Percentiles rank a stretch among this genome's conserved stretches.
phyloP scores from a whole-genome alignment of 495 filamentous ascomycete species.

The Hypoxylon trugodes region DNA sequence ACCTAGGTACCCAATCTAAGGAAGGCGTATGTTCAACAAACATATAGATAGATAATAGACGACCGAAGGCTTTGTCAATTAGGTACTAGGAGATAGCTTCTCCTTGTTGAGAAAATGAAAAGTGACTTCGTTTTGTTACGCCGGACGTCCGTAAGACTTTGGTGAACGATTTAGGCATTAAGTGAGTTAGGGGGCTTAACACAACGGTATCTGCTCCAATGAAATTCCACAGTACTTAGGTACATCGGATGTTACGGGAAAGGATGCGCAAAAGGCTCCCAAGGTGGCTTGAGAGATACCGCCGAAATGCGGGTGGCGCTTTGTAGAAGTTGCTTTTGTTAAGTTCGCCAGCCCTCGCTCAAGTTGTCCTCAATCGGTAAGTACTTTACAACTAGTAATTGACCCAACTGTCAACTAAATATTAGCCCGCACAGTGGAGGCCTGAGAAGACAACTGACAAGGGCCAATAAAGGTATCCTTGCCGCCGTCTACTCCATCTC shows the following conservation, averaged over 20 bases:
- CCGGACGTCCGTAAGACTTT: constrained; percentile 5
- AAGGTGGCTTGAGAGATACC: no score
- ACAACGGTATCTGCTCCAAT: background rate
- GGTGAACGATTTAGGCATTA: constrained; percentile 5
- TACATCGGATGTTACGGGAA: no score
- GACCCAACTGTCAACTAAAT: constrained; percentile 18
- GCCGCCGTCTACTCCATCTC: constrained; percentile 1
- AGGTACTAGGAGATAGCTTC: no score
- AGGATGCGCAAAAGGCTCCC: no score
- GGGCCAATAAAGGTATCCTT: constrained; percentile 4
- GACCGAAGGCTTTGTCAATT: no score
- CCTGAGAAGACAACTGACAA: constrained; percentile 3
- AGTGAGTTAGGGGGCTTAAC: constrained; percentile 18
- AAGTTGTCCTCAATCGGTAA: constrained; percentile 9
- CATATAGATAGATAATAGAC: no score
- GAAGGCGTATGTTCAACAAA: no score
- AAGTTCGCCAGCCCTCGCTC: constrained; percentile 8
- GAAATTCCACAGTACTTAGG: constrained; percentile 9
- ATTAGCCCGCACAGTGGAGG: background rate
- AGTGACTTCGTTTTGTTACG: constrained; percentile 2
- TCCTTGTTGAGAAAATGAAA: no score
- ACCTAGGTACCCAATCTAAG: no score
- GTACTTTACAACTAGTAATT: background rate
- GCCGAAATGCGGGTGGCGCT: background rate
- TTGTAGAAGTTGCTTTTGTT: background rate